Percentiles rank a stretch among this genome's conserved stretches.
These are phyloP conservation scores for Marasmius tenuissimus DNA, from an alignment of 1,284 basidiomycete species.

Conservation along the genomic window DNA sequence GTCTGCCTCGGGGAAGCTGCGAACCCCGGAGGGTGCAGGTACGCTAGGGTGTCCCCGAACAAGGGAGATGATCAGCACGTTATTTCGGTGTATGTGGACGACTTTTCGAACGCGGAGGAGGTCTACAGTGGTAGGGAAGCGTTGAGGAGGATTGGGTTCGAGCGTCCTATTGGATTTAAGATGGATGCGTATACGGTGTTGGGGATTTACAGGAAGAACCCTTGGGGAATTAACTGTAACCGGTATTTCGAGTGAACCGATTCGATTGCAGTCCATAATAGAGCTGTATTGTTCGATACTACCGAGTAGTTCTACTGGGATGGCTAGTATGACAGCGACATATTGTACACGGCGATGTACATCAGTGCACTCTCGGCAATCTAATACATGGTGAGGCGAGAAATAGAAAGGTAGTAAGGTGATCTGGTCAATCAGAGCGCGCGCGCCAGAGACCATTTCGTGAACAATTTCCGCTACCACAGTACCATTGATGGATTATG, in stretches of 20 bases:
- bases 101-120: conserved; percentile 31
- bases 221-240: conserved; percentile 32
- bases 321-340: background rate
- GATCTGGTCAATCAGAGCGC: background rate
- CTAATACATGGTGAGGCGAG: no score
- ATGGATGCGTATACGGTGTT: conserved; percentile 38
- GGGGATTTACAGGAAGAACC: conserved; percentile 36
- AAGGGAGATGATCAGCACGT: conserved; percentile 28
- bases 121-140: conserved; percentile 29
- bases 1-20: conserved; percentile 27
- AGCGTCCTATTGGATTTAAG: conserved; percentile 38
- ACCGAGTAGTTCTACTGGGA: background rate
- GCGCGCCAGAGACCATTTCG: conserved; percentile 38
- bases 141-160: conserved; percentile 28
- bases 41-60: conserved; percentile 33
- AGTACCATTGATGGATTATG: conserved; percentile 63
- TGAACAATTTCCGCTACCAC: conserved; percentile 57
- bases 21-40: conserved; percentile 19
- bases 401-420: background rate
- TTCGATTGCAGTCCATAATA: background rate
- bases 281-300: background rate
- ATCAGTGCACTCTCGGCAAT: no score
- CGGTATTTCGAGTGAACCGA: conserved; percentile 23
- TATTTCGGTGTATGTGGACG: conserved; percentile 36
- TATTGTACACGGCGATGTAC: no score